Evolutionary conservation across 2,329 filamentous ascomycete species (phyloP).

Genomic region (Catunica adiposa): DNA sequence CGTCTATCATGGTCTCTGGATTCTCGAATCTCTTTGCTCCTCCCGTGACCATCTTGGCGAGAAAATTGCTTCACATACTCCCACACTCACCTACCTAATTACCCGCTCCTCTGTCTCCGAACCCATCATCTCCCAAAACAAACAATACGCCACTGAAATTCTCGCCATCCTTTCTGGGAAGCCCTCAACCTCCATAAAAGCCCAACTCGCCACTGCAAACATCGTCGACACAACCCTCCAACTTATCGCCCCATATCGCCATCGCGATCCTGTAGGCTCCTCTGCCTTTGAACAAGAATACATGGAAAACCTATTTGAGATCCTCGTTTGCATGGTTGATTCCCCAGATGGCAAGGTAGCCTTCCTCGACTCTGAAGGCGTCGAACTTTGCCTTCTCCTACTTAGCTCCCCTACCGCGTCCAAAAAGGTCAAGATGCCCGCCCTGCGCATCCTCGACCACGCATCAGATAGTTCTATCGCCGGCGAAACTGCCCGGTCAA

Average conservation of each 20-base stretch:
- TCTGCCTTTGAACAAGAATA: constrained; percentile 76
- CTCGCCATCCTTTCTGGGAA: constrained; percentile 70
- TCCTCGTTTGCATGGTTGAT: constrained; percentile 64
- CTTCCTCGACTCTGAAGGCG: constrained; percentile 77
- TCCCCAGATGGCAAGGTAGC: constrained; percentile 58
- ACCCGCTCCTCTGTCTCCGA: constrained; percentile 43
- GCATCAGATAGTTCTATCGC: constrained; percentile 29
- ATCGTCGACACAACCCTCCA: constrained; percentile 69
- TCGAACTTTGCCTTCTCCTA: constrained; percentile 86
- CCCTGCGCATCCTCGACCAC: constrained; percentile 72
- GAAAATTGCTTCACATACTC: constrained; percentile 51
- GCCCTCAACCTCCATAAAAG: constrained; percentile 49
- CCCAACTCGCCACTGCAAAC: constrained; percentile 45
- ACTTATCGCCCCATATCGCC: constrained; percentile 68
- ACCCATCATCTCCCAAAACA: constrained; percentile 61
- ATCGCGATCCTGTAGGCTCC: constrained; percentile 69
- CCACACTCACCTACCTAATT: constrained; percentile 62
- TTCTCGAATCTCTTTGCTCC: constrained; percentile 76
- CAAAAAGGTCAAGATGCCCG: constrained; percentile 58
- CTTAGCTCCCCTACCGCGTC: constrained; percentile 49
- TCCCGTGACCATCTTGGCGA: constrained; percentile 46
- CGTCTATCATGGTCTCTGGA: constrained; percentile 67
- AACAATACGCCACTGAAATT: constrained; percentile 86
- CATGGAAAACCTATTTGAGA: constrained; percentile 85
- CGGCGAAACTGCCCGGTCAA: constrained; percentile 32